Evolutionary conservation across 1,284 basidiomycete genomes (phyloP), one percentile per base, ranked within the genome.

Genomic region (Irpex sp.): DNA sequence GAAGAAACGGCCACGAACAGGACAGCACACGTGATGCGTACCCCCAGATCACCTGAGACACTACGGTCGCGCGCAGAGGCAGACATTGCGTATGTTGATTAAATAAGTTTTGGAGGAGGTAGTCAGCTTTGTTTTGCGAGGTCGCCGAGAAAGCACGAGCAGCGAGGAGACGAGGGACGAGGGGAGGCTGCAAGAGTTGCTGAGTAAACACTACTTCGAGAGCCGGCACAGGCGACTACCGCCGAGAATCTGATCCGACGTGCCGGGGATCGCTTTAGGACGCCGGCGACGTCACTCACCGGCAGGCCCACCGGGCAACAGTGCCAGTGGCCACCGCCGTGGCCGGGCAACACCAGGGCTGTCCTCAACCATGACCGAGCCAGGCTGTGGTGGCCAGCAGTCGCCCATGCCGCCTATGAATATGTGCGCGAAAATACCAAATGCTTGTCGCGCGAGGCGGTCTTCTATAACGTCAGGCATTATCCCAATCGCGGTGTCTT

Each of bases 21-120:
- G 15, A 43, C 8, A 60, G 60, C 26, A 58, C 56, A 71, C 57
- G 63, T 65, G 61, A 65, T 47, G 49, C 19, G 60, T 62, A 83
- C 85, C 69, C 87, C 85, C 63, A 81, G 61, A 65, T 86, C 85
- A 60, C 78, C 79, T 57, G 86, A 87, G 19, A 82, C 73, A 68
- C 85, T 87, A 67, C 85, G 83, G 31, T 84, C 84, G 74, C 83
- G 77, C 61, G 76, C 73, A 66, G 78, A 53, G 33, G 53, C 77
- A 64, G 69, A 68, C 68, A 67, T 71, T 43, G 17, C 56, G 36
- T 58, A 63, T 65, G 64, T 67, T 54, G 49, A 49, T 17, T 61
- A 65, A 50, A n/a, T 17, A n/a, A 3, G 8, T 43, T 11, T 15
- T 43, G 39, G 39, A 43, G 58, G 54, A 47, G 33, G 33, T 53